Base-by-base conservation (phyloP, 164 flowering plant genomes). In the Liriodendron chinense region DNA sequence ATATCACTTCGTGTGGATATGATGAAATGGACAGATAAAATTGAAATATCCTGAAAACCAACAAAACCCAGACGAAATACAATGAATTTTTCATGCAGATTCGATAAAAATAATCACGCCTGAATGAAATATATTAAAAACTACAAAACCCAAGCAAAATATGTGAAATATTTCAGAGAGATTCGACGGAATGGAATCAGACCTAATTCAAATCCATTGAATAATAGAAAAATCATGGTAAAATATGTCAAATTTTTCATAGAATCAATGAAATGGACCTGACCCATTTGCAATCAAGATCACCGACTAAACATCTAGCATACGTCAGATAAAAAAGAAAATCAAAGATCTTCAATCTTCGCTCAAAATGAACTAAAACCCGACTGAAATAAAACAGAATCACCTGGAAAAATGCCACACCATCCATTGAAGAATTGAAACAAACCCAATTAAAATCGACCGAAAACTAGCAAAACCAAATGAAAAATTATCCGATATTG, bases 11-110 rank as follows among this genome's bases (percentile, higher is more conserved):
- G 34, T 23, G 43, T 47, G 8, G 65, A 71, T 24, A 21, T 9
- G 22, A 18, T 23, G 63, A 63, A 70, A 78, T 65, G 48, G 53
- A 74, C 70, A 53, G 26, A 63, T 62, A 62, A 68, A 77, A 69
- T 48, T 61, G 21, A n/a, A n/a, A 18, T 61, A n/a, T 61, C 9
- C 64, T n/a, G 43, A 61, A 68, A 69, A 78, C 59, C 50, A 69
- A 73, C 68, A 1, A n/a, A 28, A 61, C 50, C 63, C 73, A 73
- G 73, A 68, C 59, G 21, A 66, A 56, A 71, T 64, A 57, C 25
- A 63, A 25, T 14, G 7, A 34, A 56, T n/a, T 14, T 23, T 65
- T 65, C 34, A 22, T 65, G 25, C 10, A 22, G 68, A 22, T 22
- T 65, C 68, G 23, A 25, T 22, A 14, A 12, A 65, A 65, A n/a